Percentiles rank a stretch among this genome's conserved stretches.
These are phyloP conservation scores for Bacidia gigantensis DNA, from an alignment of 495 filamentous ascomycete genomes.

Conservation along the genomic window DNA sequence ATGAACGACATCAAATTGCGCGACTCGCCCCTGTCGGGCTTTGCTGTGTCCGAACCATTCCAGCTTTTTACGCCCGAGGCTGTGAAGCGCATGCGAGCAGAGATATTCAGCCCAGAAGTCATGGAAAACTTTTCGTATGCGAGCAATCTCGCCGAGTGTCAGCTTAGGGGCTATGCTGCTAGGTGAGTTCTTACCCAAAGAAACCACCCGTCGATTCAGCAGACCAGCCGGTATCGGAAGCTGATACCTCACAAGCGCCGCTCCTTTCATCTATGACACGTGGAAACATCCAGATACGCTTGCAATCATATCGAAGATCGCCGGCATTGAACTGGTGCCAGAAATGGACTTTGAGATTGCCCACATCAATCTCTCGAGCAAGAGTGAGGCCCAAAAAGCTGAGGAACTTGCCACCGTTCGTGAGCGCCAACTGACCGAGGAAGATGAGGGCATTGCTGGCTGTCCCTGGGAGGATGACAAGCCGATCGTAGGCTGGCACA, in stretches of 20 bases:
- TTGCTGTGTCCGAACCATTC: conserved; percentile 62
- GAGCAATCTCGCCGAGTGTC: conserved; percentile 50
- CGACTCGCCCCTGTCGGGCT: conserved; percentile 44
- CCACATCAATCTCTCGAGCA: conserved; percentile 56
- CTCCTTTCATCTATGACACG: conserved; percentile 55
- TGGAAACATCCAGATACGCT: conserved; percentile 56
- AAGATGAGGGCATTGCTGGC: conserved; percentile 36
- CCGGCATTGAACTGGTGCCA: conserved; percentile 60
- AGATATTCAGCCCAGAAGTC: conserved; percentile 52
- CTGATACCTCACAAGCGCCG: conserved; percentile 28
- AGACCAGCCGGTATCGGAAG: not conserved
- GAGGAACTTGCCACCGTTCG: conserved; percentile 29
- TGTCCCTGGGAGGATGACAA: conserved; percentile 46
- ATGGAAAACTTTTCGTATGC: conserved; percentile 49
- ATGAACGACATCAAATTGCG: conserved; percentile 49
- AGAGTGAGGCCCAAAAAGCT: conserved; percentile 38
- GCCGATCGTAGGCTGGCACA: conserved; percentile 60
- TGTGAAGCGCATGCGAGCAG: conserved; percentile 48
- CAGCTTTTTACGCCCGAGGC: conserved; percentile 56
- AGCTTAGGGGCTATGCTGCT: conserved; percentile 52
- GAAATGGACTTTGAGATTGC: conserved; percentile 62
- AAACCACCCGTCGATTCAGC: conserved; percentile 11
- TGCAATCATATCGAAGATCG: conserved; percentile 50
- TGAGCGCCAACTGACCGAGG: conserved; percentile 27
- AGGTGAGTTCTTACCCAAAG: conserved; percentile 35